Evolutionary conservation across 2,329 filamentous ascomycete species (phyloP).

Genomic region (Penicillium decumbens): DNA sequence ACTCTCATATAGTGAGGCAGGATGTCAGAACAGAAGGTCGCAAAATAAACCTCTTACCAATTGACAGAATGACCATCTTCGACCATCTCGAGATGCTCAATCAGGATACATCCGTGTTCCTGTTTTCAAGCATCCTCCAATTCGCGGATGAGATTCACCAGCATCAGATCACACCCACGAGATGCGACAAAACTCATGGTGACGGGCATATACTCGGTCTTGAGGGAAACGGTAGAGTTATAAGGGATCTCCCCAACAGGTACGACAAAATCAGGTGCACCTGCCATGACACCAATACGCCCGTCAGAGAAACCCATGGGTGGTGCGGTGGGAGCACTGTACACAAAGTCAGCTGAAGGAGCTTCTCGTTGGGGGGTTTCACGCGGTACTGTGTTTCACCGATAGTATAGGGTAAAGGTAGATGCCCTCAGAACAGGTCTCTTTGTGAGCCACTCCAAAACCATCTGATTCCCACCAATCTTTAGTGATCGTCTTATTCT

Average conservation of each 20-base stretch:
- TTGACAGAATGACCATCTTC: too few species aligned
- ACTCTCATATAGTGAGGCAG: too few species aligned
- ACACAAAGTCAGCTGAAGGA: neutral
- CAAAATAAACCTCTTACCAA: too few species aligned
- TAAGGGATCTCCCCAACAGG: slow-evolving; percentile 25
- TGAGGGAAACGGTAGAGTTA: slow-evolving; percentile 22
- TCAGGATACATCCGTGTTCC: slow-evolving; percentile 21
- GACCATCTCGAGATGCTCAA: neutral
- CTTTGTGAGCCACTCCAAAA: slow-evolving; percentile 19
- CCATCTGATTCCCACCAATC: slow-evolving; percentile 32
- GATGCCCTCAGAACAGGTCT: slow-evolving; percentile 31
- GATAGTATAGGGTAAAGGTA: slow-evolving; percentile 26
- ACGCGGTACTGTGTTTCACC: slow-evolving; percentile 19
- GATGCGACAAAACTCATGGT: slow-evolving; percentile 29
- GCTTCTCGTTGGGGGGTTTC: neutral
- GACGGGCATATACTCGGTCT: slow-evolving; percentile 33
- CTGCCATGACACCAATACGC: slow-evolving; percentile 24
- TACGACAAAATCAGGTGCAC: slow-evolving; percentile 28
- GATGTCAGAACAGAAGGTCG: too few species aligned
- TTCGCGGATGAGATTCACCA: slow-evolving; percentile 28
- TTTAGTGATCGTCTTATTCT: slow-evolving; percentile 33
- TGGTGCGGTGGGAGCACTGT: slow-evolving; percentile 11
- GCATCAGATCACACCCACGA: slow-evolving; percentile 32
- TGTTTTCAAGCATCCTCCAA: slow-evolving; percentile 19
- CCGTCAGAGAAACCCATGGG: slow-evolving; percentile 21